Evolutionary conservation across 805 yeast species (phyloP).

Genomic region (Blastobotrys peoriensis): DNA sequence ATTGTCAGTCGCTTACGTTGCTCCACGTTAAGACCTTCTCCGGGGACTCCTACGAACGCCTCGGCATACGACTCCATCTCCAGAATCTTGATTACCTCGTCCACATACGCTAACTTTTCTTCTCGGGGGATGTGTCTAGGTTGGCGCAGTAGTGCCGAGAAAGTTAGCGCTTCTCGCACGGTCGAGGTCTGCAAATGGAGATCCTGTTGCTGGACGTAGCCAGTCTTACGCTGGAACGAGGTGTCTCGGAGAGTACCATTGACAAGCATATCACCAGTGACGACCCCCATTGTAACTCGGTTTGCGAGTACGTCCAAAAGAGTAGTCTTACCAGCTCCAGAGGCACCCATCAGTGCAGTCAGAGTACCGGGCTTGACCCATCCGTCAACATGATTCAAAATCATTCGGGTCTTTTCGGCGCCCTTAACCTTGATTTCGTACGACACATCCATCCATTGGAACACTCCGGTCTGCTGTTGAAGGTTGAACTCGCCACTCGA

Average conservation of each 20-base stretch:
- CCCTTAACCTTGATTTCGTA: conserved; percentile 54
- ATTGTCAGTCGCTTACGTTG: conserved; percentile 58
- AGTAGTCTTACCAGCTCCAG: conserved; percentile 81
- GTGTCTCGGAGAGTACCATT: conserved; percentile 56
- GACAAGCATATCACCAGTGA: conserved; percentile 61
- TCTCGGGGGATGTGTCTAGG: conserved; percentile 43
- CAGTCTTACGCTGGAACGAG: conserved; percentile 61
- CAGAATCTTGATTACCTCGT: conserved; percentile 53
- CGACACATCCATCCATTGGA: conserved; percentile 73
- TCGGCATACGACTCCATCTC: conserved; percentile 63
- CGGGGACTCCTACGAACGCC: conserved; percentile 69
- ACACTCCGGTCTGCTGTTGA: conserved; percentile 33
- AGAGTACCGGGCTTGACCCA: conserved; percentile 81
- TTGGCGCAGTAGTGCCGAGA: conserved; percentile 64
- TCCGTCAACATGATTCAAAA: conserved; percentile 64
- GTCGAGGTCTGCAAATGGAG: conserved; percentile 59
- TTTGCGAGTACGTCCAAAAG: conserved; percentile 64
- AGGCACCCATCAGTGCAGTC: conserved; percentile 72
- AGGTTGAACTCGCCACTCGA: conserved; percentile 9
- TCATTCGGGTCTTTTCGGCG: conserved; percentile 52
- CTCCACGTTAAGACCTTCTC: conserved; percentile 62
- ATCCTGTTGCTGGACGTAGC: conserved; percentile 76
- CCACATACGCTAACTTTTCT: conserved; percentile 63
- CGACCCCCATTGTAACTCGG: conserved; percentile 64
- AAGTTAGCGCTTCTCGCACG: conserved; percentile 64